These are phyloP conservation scores for Alternaria triticimaculans DNA, from an alignment of 2,329 filamentous ascomycete species.

Conservation along the genomic window DNA sequence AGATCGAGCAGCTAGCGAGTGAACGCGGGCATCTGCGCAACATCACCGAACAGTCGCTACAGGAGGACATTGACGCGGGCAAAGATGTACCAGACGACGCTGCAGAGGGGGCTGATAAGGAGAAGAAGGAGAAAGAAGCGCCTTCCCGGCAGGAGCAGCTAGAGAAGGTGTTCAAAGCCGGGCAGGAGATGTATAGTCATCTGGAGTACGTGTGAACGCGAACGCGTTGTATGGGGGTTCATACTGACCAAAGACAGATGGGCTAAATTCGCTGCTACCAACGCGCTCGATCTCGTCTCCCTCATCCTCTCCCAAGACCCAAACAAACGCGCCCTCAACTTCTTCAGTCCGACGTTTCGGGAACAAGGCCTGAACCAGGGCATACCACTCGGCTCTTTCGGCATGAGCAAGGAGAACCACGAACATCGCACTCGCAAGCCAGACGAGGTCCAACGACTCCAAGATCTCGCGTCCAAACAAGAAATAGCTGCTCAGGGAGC, in stretches of 20 bases:
- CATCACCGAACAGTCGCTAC: conserved; percentile 75
- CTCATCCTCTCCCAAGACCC: conserved; percentile 41
- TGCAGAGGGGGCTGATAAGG: conserved; percentile 54
- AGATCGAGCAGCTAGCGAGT: conserved; percentile 78
- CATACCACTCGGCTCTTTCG: conserved; percentile 49
- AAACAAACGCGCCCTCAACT: conserved; percentile 30
- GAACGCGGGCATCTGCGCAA: conserved; percentile 83
- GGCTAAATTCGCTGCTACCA: conserved; percentile 39
- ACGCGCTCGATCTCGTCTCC: conserved; percentile 43
- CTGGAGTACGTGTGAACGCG: conserved; percentile 55
- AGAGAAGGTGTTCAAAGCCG: conserved; percentile 50
- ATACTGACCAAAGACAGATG: conserved; percentile 29
- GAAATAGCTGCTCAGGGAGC: conserved; percentile 69
- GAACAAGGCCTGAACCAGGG: conserved; percentile 28
- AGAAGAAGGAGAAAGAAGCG: conserved; percentile 47
- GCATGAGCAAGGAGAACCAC: conserved; percentile 32
- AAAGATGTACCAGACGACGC: conserved; percentile 51
- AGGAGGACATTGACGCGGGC: conserved; percentile 66
- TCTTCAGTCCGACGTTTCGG: conserved; percentile 40
- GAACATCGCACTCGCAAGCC: conserved; percentile 23
- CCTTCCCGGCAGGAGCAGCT: conserved; percentile 42
- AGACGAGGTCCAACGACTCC: conserved; percentile 42
- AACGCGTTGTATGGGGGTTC: conserved; percentile 53
- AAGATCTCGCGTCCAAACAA: conserved; percentile 45
- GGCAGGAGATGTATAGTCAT: conserved; percentile 51